Base-by-base conservation (phyloP, 2,329 filamentous ascomycete species). In the Venturia pyrina region DNA sequence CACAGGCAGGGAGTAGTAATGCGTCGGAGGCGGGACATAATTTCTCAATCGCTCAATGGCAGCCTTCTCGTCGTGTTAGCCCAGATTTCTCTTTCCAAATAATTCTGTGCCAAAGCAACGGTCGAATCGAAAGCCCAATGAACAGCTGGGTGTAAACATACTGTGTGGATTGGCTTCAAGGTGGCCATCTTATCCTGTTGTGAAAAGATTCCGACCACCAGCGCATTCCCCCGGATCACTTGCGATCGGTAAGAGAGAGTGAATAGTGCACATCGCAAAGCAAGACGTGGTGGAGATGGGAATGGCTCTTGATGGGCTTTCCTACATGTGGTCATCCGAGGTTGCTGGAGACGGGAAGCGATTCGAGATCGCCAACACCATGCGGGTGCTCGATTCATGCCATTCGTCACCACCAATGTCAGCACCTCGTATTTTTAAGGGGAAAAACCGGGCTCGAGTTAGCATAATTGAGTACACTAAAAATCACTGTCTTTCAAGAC, bases 21-120 rank as follows among this genome's bases (percentile, higher is more conserved):
- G 79, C 7, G 84, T 85, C 10, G 82, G 79, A 50, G 83, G 84
- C n/a, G 84, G 78, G 17, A 76, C 74, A 70, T 85, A 88, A 44
- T 78, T 73, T 70, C 83, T 79, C 34, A 88, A 76, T 65, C 84
- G 81, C 53, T 81, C 78, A 71, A 88, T 78, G 48, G 84, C 85
- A 46, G 68, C 66, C 67, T 68, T 53, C 46, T n/a, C 7, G 2
- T 66, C 11, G 15, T 15, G n/a, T 65, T 28, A 65, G 53, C 32
- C 40, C 10, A 59, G 13, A 15, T n/a, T 24, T 24, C 15, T 17
- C 19, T 17, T 34, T 44, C 5, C n/a, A n/a, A 21, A 57, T 21
- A 28, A 10, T 13, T 21, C 15, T 40, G 32, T 34, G 24, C n/a
- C 11, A 7, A n/a, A 3, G 13, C 21, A 34, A 32, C 13, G 8